Conservation (phyloP, 1,284 basidiomycete species). For the Moesziomyces parantarcticus region DNA sequence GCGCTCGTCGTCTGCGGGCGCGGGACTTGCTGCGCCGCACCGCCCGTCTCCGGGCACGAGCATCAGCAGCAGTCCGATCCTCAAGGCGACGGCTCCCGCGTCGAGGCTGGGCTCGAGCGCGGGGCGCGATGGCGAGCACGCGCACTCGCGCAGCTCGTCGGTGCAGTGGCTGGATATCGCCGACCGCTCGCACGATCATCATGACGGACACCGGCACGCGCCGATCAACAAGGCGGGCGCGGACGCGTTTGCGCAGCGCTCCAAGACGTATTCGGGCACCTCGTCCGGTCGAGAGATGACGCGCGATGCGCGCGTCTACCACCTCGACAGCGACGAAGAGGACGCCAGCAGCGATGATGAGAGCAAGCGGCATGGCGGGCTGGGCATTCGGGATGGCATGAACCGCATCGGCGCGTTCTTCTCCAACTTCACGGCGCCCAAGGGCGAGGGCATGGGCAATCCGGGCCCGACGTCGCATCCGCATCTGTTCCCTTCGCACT, state of each 20-base stretch:
- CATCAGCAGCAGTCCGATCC: constrained; percentile 19
- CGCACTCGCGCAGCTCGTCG: constrained; percentile 16
- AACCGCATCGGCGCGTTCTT: constrained; percentile 42
- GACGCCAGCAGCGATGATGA: constrained; percentile 17
- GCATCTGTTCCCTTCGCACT: constrained; percentile 31
- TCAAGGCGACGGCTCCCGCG: constrained; percentile 16
- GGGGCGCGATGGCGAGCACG: constrained; percentile 4
- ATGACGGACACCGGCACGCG: neutral
- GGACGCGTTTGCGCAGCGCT: constrained; percentile 23
- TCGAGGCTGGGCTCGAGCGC: constrained; percentile 12
- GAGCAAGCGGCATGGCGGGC: constrained; percentile 13
- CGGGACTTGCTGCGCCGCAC: constrained; percentile 26
- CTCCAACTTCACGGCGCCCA: constrained; percentile 44
- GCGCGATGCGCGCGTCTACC: constrained; percentile 20
- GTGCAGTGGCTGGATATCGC: constrained; percentile 56
- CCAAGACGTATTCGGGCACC: constrained; percentile 20
- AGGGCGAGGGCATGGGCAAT: constrained; percentile 54
- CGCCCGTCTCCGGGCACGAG: constrained; percentile 8
- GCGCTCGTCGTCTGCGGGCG: constrained; percentile 42
- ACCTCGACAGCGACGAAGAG: constrained; percentile 16
- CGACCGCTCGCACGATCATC: constrained; percentile 23
- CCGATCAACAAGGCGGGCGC: constrained; percentile 33
- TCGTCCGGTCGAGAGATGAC: constrained; percentile 22
- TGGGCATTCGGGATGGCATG: constrained; percentile 37
- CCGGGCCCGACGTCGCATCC: constrained; percentile 45